Conservation (phyloP, 2,329 filamentous ascomycete species). For the Amauroascus verrucosus region DNA sequence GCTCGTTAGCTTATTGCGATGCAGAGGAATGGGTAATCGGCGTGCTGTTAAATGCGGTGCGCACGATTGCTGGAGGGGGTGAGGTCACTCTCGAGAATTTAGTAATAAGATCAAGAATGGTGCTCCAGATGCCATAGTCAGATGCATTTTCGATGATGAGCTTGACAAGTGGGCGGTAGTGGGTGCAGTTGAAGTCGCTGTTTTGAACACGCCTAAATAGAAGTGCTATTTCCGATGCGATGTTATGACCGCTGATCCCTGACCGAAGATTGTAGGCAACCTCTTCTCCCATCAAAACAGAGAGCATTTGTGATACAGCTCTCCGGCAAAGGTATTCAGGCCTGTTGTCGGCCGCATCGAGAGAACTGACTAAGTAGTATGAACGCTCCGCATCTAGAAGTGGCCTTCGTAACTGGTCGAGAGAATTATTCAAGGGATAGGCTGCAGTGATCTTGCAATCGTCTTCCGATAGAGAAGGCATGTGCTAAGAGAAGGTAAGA, state of each 20-base stretch:
- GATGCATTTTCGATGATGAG: slow-evolving; percentile 10
- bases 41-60: slow-evolving; percentile 6
- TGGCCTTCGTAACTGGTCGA: background rate
- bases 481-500: background rate
- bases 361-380: background rate
- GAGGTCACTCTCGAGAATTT: slow-evolving; percentile 10
- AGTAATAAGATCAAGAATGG: slow-evolving; percentile 7
- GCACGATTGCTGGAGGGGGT: slow-evolving; percentile 5
- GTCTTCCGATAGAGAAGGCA: slow-evolving; percentile 1
- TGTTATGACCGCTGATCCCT: background rate
- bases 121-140: slow-evolving; percentile 8
- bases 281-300: background rate
- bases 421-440: background rate
- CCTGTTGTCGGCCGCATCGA: background rate
- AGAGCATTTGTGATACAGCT: slow-evolving; percentile 2
- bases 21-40: slow-evolving; percentile 13
- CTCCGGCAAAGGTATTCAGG: background rate
- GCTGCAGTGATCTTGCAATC: background rate
- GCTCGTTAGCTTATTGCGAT: slow-evolving; percentile 15
- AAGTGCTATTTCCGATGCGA: background rate
- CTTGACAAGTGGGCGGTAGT: slow-evolving; percentile 10
- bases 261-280: slow-evolving; percentile 5
- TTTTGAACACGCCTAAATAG: slow-evolving; percentile 5
- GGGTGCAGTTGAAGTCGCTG: slow-evolving; percentile 8
- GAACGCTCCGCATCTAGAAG: slow-evolving; percentile 1